Evolutionary conservation across 73 alveolate genomes (phyloP).

Genomic region (Paramecium sonneborni): DNA sequence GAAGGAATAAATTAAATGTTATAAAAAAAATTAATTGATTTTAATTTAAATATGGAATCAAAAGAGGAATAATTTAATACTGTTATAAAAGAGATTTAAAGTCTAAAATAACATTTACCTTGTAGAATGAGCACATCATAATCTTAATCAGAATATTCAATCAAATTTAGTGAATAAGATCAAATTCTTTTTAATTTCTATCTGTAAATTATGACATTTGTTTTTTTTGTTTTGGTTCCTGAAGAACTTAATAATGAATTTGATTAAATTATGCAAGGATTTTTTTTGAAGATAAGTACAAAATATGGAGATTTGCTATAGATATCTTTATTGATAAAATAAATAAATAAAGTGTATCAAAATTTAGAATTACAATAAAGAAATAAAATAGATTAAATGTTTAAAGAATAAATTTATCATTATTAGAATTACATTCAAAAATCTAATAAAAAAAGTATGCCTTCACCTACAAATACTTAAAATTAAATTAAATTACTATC

Average conservation of each 20-base stretch:
- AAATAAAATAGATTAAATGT: neutral
- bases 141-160: neutral
- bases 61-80: neutral
- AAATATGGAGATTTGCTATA: neutral
- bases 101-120: neutral
- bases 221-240: neutral
- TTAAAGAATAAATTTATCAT: neutral
- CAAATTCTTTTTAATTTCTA: neutral
- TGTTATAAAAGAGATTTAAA: neutral
- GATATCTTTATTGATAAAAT: neutral
- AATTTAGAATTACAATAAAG: neutral
- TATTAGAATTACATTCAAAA: neutral
- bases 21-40: neutral
- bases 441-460: neutral
- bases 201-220: too few species aligned
- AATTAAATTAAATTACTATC: too few species aligned
- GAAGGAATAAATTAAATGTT: neutral
- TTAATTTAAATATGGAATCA: neutral
- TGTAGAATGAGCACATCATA: too few species aligned
- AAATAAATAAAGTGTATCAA: too few species aligned
- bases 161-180: too few species aligned
- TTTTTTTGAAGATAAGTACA: neutral
- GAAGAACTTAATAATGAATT: neutral
- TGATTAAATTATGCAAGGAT: neutral
- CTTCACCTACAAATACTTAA: neutral